phyloP scores from a whole-genome alignment of 805 yeast species.

The Peterozyma xylosa region DNA sequence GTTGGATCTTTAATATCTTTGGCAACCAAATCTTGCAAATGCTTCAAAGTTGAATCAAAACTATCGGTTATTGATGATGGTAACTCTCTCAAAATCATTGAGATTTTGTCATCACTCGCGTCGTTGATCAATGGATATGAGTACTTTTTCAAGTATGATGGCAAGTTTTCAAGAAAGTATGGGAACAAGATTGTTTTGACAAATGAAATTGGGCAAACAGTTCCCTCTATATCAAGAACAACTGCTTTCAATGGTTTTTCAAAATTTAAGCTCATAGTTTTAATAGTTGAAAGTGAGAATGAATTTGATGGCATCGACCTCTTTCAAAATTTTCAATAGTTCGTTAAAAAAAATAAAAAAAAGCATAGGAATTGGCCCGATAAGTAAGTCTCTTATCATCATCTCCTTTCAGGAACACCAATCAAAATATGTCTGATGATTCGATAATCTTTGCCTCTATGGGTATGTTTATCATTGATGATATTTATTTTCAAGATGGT shows the following conservation, averaged over 20 bases:
- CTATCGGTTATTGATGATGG: slow-evolving; percentile 27
- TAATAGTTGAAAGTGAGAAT: no score
- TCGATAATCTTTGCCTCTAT: slow-evolving; percentile 45
- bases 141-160: slow-evolving; percentile 26
- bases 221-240: slow-evolving; percentile 82
- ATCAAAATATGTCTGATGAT: background rate
- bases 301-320: no score
- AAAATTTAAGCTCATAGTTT: no score
- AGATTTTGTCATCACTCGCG: slow-evolving; percentile 17
- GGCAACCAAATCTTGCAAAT: slow-evolving; percentile 51
- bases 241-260: slow-evolving; percentile 17
- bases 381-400: no score
- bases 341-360: no score
- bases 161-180: slow-evolving; percentile 50
- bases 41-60: slow-evolving; percentile 25
- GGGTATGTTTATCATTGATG: slow-evolving; percentile 91
- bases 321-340: no score
- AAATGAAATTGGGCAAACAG: slow-evolving; percentile 85
- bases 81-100: slow-evolving; percentile 31
- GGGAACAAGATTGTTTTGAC: slow-evolving; percentile 78
- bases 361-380: no score
- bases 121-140: slow-evolving; percentile 25
- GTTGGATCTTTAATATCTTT: slow-evolving; percentile 72
- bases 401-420: no score
- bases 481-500: slow-evolving; percentile 50